These are phyloP conservation scores for Cercospora janseana DNA, from an alignment of 2,329 filamentous ascomycete genomes.

Conservation along the genomic window DNA sequence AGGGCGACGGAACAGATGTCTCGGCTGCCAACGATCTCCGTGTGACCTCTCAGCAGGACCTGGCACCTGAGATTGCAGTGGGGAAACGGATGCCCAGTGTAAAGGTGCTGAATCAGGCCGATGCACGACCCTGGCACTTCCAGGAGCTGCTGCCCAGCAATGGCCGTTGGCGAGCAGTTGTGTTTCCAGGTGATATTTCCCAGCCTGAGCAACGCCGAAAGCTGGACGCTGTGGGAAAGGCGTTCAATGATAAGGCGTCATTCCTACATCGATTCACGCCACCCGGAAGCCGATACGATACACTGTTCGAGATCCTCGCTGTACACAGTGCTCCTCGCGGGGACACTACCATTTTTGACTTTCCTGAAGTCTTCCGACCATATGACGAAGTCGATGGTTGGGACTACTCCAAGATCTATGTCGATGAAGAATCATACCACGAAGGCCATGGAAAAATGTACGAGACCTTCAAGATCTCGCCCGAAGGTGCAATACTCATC, in stretches of 20 bases:
- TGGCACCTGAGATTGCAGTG: conserved; percentile 8
- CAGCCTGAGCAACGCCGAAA: conserved; percentile 42
- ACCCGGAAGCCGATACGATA: conserved; percentile 38
- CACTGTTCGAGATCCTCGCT: conserved; percentile 58
- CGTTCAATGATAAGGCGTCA: conserved; percentile 3
- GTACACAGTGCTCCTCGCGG: conserved; percentile 56
- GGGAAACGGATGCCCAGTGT: conserved; percentile 20
- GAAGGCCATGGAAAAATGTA: conserved; percentile 48
- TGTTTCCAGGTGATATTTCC: conserved; percentile 31
- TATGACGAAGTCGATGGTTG: conserved; percentile 37
- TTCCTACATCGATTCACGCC: conserved; percentile 36
- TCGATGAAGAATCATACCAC: conserved; percentile 46
- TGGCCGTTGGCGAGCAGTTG: conserved; percentile 25
- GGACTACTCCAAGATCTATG: conserved; percentile 41
- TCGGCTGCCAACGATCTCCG: conserved; percentile 14
- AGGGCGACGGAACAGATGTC: conserved; percentile 52
- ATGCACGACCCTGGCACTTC: conserved; percentile 20
- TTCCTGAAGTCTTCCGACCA: conserved; percentile 45
- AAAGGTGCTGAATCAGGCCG: conserved; percentile 22
- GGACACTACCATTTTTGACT: conserved; percentile 45
- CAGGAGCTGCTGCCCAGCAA: conserved; percentile 22
- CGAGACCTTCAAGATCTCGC: conserved; percentile 57
- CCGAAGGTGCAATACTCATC: conserved; percentile 55
- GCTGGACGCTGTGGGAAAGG: not conserved
- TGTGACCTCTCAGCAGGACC: conserved; percentile 39